phyloP scores from a whole-genome alignment of 208 protist genomes.

The Acanthamoeba castellanii region DNA sequence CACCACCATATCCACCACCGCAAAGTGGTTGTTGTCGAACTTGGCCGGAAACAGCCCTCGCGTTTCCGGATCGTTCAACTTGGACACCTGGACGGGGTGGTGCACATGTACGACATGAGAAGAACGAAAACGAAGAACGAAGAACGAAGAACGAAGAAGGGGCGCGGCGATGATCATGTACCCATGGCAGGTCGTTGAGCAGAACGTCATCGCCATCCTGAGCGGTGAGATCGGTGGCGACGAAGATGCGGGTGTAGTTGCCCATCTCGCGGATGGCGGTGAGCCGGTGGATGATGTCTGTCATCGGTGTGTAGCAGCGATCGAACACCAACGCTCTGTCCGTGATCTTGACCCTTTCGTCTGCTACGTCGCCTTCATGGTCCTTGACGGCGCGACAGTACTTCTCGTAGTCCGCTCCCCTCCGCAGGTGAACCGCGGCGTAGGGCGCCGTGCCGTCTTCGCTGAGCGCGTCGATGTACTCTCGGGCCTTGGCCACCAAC shows the following conservation, averaged over 20 bases:
- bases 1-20: not conserved
- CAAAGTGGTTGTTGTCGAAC: constrained; percentile 3
- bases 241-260: constrained; percentile 13
- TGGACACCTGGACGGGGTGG: not conserved
- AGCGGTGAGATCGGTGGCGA: not conserved
- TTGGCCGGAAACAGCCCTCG: constrained; percentile 14
- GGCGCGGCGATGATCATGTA: not conserved
- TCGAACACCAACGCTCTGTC: not conserved
- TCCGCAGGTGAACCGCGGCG: not conserved
- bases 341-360: not conserved
- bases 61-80: not conserved
- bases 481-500: not conserved
- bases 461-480: not conserved
- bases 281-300: not conserved
- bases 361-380: not conserved
- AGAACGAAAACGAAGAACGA: not conserved
- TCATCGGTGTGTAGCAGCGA: not conserved
- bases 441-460: not conserved
- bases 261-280: not conserved
- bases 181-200: not conserved
- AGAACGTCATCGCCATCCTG: not conserved
- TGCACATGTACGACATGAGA: not conserved
- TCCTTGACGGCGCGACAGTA: constrained; percentile 1
- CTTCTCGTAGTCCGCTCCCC: not conserved
- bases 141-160: not conserved